Conservation (phyloP, 805 yeast genomes). For the Yamadazyma nakazawae region DNA sequence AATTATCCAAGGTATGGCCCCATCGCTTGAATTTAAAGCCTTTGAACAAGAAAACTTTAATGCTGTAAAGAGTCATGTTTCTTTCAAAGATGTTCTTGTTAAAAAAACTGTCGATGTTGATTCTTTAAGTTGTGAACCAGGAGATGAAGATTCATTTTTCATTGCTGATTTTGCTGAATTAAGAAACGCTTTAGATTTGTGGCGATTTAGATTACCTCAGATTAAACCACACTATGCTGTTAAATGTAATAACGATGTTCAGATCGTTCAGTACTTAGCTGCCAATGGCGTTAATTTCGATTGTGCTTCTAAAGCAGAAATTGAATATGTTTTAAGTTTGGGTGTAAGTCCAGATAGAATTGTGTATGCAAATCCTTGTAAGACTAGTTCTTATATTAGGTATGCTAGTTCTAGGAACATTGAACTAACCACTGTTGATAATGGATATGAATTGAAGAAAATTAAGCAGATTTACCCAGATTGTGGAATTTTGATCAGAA, state of each 20-base stretch:
- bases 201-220: constrained; percentile 66
- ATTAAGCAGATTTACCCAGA: constrained; percentile 63
- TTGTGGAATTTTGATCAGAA: constrained; percentile 70
- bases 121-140: constrained; percentile 60
- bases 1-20: constrained; percentile 19
- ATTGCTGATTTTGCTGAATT: constrained; percentile 83
- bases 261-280: constrained; percentile 56
- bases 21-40: constrained; percentile 14
- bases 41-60: constrained; percentile 6
- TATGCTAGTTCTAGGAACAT: constrained; percentile 59
- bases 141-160: constrained; percentile 82
- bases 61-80: not conserved
- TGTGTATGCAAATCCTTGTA: constrained; percentile 92
- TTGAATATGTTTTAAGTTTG: constrained; percentile 56
- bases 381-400: constrained; percentile 77
- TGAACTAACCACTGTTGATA: constrained; percentile 83
- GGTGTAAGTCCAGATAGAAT: constrained; percentile 67
- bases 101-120: constrained; percentile 33
- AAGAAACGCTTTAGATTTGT: constrained; percentile 53
- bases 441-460: constrained; percentile 78
- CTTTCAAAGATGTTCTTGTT: constrained; percentile 3
- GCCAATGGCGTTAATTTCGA: constrained; percentile 75
- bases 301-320: constrained; percentile 89
- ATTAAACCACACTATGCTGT: constrained; percentile 91
- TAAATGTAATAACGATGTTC: constrained; percentile 79